Percentiles rank a stretch among this genome's conserved stretches.
Conservation (phyloP, 139 green algal genomes). For the Monoraphidium neglectum region DNA sequence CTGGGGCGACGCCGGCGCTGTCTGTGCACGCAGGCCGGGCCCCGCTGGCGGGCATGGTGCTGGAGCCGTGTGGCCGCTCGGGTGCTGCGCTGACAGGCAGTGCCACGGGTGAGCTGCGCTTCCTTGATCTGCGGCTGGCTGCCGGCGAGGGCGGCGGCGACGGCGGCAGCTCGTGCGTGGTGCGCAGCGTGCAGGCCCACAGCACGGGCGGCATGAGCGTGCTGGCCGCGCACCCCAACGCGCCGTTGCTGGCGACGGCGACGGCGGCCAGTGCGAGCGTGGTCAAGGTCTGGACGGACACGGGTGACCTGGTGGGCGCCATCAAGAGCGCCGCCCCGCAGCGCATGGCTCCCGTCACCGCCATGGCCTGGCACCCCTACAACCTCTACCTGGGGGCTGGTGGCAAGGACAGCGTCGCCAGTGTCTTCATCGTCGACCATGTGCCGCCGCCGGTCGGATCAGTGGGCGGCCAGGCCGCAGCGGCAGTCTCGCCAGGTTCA, state of each 20-base stretch:
- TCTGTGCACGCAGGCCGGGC: slow-evolving; percentile 26
- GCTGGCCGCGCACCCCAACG: slow-evolving; percentile 76
- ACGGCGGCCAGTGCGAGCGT: slow-evolving; percentile 52
- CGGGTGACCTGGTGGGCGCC: slow-evolving; percentile 58
- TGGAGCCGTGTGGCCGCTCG: slow-evolving; percentile 62
- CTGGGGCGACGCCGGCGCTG: slow-evolving; percentile 34
- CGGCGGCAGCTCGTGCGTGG: slow-evolving; percentile 23
- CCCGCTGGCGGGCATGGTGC: slow-evolving; percentile 53
- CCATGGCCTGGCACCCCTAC: slow-evolving; percentile 88
- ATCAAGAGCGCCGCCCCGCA: slow-evolving; percentile 25
- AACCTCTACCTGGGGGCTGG: slow-evolving; percentile 77
- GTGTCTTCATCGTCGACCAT: slow-evolving; percentile 64
- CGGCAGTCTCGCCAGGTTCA: no score
- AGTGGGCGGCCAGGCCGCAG: no score
- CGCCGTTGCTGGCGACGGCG: slow-evolving; percentile 81
- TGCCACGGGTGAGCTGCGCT: slow-evolving; percentile 65
- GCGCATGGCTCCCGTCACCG: slow-evolving; percentile 74
- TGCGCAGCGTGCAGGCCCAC: slow-evolving; percentile 76
- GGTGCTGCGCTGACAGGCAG: slow-evolving; percentile 26
- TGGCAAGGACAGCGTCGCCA: slow-evolving; percentile 50
- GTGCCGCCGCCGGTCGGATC: background rate
- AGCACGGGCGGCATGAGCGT: slow-evolving; percentile 67
- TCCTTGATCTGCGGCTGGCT: slow-evolving; percentile 77
- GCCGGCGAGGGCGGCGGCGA: slow-evolving; percentile 11
- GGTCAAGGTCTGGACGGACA: slow-evolving; percentile 75